Evolutionary conservation across 2,329 filamentous ascomycete species (phyloP).

Genomic region (Exophiala viscosa): DNA sequence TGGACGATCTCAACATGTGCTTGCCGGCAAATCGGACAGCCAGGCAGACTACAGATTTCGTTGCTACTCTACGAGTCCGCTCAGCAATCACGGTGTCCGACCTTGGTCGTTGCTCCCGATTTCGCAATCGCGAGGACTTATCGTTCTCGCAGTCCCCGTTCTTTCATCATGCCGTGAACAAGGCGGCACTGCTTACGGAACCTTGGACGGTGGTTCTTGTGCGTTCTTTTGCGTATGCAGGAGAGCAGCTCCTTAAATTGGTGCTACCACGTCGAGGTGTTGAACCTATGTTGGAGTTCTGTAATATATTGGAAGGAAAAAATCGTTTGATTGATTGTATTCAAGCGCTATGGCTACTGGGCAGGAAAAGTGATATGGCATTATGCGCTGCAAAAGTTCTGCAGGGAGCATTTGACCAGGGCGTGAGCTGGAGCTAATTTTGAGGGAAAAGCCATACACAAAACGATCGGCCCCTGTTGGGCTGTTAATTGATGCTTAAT

Average conservation of each 20-base stretch:
- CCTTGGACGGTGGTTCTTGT: slow-evolving; percentile 9
- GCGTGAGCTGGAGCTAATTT: background rate
- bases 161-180: slow-evolving; percentile 44
- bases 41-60: slow-evolving; percentile 40
- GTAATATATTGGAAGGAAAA: background rate
- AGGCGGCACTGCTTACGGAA: slow-evolving; percentile 10
- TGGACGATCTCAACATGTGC: slow-evolving; percentile 48
- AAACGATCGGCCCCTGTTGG: too few relatives aligned
- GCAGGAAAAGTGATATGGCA: slow-evolving; percentile 10
- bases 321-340: slow-evolving; percentile 5
- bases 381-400: slow-evolving; percentile 6
- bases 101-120: slow-evolving; percentile 4
- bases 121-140: slow-evolving; percentile 44
- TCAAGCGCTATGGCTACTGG: slow-evolving; percentile 5
- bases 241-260: slow-evolving; percentile 1
- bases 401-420: background rate
- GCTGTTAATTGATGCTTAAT: too few relatives aligned
- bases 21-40: slow-evolving; percentile 37
- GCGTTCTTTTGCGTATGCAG: slow-evolving; percentile 7
- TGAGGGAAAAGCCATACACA: background rate
- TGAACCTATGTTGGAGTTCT: slow-evolving; percentile 1
- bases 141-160: slow-evolving; percentile 56
- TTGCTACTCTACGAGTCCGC: slow-evolving; percentile 40
- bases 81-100: slow-evolving; percentile 43
- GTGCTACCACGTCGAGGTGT: background rate